phyloP scores from a whole-genome alignment of 1,284 basidiomycete genomes.

The Cystobasidium sp. region DNA sequence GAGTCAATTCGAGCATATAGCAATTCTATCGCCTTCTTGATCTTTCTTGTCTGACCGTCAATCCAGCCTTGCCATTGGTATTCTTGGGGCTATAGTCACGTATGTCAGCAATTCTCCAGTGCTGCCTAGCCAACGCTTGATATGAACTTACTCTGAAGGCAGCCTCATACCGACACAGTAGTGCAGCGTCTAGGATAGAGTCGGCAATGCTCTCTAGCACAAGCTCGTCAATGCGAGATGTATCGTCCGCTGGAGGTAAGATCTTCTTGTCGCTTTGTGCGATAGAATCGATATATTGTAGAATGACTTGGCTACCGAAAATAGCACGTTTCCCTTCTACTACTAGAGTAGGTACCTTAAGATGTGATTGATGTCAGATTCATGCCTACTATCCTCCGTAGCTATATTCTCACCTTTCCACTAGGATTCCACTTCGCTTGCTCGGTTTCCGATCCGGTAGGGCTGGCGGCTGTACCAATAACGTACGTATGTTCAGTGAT shows the following conservation, averaged over 20 bases:
- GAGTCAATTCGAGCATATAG: conserved; percentile 1
- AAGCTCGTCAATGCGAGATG: conserved; percentile 17
- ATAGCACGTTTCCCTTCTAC: conserved; percentile 10
- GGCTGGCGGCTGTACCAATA: not conserved
- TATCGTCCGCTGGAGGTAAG: conserved; percentile 12
- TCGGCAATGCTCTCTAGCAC: conserved; percentile 23
- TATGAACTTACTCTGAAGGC: not conserved
- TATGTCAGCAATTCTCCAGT: not conserved
- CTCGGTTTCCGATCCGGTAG: conserved; percentile 1
- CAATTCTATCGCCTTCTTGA: conserved; percentile 5
- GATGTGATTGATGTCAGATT: not conserved
- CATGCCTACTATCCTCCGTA: not conserved
- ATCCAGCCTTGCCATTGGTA: conserved; percentile 29
- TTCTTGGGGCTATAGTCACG: conserved; percentile 1
- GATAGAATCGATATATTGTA: conserved; percentile 22
- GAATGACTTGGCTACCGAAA: conserved; percentile 26
- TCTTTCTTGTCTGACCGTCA: conserved; percentile 31
- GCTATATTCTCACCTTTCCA: conserved; percentile 8
- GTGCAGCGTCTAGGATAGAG: conserved; percentile 20
- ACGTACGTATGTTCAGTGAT: too few species aligned
- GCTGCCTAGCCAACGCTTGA: too few species aligned
- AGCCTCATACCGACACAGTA: conserved; percentile 12
- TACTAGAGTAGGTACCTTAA: conserved; percentile 20
- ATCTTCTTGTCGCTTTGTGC: conserved; percentile 2
- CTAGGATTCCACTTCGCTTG: conserved; percentile 32